phyloP scores from a whole-genome alignment of 495 filamentous ascomycete species.

The Neurospora sp. region DNA sequence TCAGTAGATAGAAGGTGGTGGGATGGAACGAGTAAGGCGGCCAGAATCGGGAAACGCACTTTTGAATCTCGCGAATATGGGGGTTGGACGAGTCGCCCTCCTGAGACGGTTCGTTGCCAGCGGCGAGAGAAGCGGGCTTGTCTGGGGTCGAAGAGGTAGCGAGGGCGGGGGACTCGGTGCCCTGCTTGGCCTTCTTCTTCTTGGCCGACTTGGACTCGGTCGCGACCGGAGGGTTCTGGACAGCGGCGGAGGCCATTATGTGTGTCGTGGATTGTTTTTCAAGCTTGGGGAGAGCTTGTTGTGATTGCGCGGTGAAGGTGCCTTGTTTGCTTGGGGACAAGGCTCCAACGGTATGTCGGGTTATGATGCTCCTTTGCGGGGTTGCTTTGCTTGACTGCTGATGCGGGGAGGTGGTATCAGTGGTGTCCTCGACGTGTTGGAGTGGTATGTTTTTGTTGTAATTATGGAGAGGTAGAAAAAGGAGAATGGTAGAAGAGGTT shows the following conservation, averaged over 20 bases:
- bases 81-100: constrained; percentile 54
- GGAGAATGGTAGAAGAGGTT: not conserved
- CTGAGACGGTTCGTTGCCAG: constrained; percentile 35
- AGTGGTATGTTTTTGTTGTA: not conserved
- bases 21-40: not conserved
- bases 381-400: not conserved
- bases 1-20: constrained; percentile 3
- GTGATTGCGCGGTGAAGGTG: not conserved
- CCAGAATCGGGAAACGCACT: constrained; percentile 42
- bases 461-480: not conserved
- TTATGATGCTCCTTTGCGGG: not conserved
- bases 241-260: constrained; percentile 37
- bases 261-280: constrained; percentile 8
- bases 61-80: constrained; percentile 77
- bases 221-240: constrained; percentile 40
- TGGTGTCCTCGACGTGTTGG: not conserved
- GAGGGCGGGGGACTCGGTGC: constrained; percentile 38
- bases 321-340: not conserved
- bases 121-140: constrained; percentile 26
- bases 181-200: constrained; percentile 66
- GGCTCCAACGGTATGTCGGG: not conserved
- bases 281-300: constrained; percentile 1
- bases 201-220: constrained; percentile 52
- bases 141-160: constrained; percentile 30
- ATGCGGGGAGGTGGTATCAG: not conserved